phyloP scores from a whole-genome alignment of 2,329 filamentous ascomycete genomes.

The Neurospora sp. region DNA sequence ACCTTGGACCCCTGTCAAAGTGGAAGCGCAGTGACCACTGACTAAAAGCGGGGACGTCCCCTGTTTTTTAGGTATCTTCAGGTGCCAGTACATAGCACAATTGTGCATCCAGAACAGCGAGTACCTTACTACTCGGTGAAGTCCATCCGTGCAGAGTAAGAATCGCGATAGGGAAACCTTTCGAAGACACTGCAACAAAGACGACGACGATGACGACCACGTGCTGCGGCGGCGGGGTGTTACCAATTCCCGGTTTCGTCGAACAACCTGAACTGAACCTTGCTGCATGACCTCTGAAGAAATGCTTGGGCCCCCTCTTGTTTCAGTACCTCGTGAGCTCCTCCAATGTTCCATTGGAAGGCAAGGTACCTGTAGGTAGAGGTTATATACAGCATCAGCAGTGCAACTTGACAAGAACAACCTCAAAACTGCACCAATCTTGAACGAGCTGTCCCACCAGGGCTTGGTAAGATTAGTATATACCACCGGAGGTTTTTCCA shows the following conservation, averaged over 20 bases:
- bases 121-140: not conserved
- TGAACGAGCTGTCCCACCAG: not conserved
- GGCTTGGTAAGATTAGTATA: not conserved
- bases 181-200: not conserved
- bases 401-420: not conserved
- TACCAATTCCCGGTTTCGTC: not conserved
- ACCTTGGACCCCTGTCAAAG: not conserved
- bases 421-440: not conserved
- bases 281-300: not conserved
- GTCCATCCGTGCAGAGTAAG: not conserved
- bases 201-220: not conserved
- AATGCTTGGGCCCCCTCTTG: not conserved
- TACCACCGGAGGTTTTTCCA: not conserved
- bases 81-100: not conserved
- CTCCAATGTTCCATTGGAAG: not conserved
- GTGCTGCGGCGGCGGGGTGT: not conserved
- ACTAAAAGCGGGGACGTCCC: not conserved
- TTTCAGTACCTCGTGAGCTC: not conserved
- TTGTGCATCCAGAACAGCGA: not conserved
- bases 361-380: not conserved
- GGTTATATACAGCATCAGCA: not conserved
- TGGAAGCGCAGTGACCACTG: not conserved
- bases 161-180: not conserved
- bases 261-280: not conserved
- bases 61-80: not conserved